phyloP scores from a whole-genome alignment of 345 rosid species.

The Xanthoceras sorbifolium region DNA sequence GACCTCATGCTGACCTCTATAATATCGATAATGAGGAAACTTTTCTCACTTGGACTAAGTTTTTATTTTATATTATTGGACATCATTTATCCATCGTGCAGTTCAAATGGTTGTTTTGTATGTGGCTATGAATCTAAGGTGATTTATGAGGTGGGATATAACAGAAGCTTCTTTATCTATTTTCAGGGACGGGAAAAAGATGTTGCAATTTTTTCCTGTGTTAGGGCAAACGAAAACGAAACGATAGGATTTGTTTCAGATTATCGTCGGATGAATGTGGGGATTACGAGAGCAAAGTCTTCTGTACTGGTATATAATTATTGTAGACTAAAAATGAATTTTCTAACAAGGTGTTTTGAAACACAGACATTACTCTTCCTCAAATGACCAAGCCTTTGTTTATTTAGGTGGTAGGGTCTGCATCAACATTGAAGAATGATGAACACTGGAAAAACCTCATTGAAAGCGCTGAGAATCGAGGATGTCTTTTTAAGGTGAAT shows the following conservation, averaged over 20 bases:
- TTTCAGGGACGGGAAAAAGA: conserved; percentile 93
- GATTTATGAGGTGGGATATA: not conserved
- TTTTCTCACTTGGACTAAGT: not conserved
- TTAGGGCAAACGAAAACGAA: conserved; percentile 69
- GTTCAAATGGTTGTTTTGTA: not conserved
- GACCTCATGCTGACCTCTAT: not conserved
- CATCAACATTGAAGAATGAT: conserved; percentile 65
- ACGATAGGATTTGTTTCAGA: conserved; percentile 86
- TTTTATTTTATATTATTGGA: not conserved
- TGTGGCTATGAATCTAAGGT: not conserved
- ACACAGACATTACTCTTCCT: not conserved
- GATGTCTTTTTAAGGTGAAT: conserved; percentile 62
- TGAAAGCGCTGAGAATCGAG: conserved; percentile 71
- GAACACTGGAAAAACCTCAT: conserved; percentile 80
- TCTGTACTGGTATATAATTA: conserved; percentile 69
- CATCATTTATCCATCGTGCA: not conserved
- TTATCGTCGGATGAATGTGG: conserved; percentile 92
- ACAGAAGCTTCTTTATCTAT: conserved; percentile 7
- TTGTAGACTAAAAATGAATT: not conserved
- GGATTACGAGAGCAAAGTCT: conserved; percentile 91
- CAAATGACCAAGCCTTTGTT: not conserved
- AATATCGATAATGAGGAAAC: not conserved
- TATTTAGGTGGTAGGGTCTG: conserved; percentile 86
- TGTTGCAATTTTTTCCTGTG: conserved; percentile 92
- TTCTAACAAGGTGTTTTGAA: not conserved